These are phyloP conservation scores for Blastomyces emzantsi DNA, from an alignment of 2,329 filamentous ascomycete species.

Conservation along the genomic window DNA sequence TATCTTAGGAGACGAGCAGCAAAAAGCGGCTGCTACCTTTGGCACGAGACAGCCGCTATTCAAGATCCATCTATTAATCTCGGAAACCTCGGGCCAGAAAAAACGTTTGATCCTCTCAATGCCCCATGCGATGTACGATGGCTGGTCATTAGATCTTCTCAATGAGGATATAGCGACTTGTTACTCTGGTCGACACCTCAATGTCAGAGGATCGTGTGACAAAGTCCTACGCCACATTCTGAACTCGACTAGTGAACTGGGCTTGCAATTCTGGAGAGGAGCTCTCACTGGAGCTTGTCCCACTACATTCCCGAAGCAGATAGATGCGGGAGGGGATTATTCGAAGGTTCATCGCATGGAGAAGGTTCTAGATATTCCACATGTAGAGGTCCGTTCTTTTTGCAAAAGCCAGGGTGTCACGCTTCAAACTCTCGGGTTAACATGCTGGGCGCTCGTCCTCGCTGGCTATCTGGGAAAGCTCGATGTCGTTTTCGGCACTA, in stretches of 20 bases:
- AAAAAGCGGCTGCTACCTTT: slow-evolving; percentile 13
- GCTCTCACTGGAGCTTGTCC: slow-evolving; percentile 49
- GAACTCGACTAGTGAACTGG: slow-evolving; percentile 39
- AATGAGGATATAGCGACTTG: slow-evolving; percentile 61
- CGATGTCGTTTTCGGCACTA: slow-evolving; percentile 72
- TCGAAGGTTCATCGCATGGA: slow-evolving; percentile 24
- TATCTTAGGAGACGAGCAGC: slow-evolving; percentile 18
- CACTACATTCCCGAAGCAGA: slow-evolving; percentile 32
- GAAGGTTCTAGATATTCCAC: slow-evolving; percentile 24
- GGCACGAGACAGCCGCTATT: slow-evolving; percentile 22
- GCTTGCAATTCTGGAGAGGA: slow-evolving; percentile 59
- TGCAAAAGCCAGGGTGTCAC: slow-evolving; percentile 62
- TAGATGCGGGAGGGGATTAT: slow-evolving; percentile 14
- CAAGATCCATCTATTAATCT: slow-evolving; percentile 32
- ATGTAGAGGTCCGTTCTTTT: slow-evolving; percentile 44
- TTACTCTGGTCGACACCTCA: slow-evolving; percentile 45
- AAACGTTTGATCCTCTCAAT: slow-evolving; percentile 57
- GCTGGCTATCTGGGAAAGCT: slow-evolving; percentile 54
- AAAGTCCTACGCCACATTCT: slow-evolving; percentile 49
- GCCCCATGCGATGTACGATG: slow-evolving; percentile 82
- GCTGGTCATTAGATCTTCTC: slow-evolving; percentile 68
- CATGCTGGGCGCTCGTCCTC: slow-evolving; percentile 64
- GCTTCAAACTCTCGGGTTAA: slow-evolving; percentile 65
- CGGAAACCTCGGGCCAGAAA: slow-evolving; percentile 18
- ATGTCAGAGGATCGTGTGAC: slow-evolving; percentile 34